phyloP scores from a whole-genome alignment of 257 asterid species.

The Scutellaria galericulata region DNA sequence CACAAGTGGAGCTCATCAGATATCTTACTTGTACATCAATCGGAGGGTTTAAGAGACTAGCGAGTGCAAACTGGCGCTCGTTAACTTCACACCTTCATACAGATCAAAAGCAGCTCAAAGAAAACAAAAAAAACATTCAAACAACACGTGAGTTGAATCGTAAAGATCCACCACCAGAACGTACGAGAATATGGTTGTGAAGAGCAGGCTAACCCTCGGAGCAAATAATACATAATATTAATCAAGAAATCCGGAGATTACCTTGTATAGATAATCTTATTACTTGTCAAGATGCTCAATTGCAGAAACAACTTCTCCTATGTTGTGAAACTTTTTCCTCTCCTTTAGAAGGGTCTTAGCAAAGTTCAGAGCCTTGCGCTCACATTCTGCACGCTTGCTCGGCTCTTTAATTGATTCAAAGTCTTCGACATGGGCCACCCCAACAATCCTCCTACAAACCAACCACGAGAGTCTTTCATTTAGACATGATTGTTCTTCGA shows the following conservation, averaged over 20 bases:
- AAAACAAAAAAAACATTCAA: no score
- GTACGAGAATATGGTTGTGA: background rate
- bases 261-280: slow-evolving; percentile 13
- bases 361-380: slow-evolving; percentile 71
- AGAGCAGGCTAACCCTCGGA: background rate
- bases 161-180: background rate
- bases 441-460: slow-evolving; percentile 84
- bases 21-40: no score
- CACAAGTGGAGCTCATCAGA: no score
- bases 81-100: no score
- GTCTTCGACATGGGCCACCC: slow-evolving; percentile 97
- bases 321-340: slow-evolving; percentile 57
- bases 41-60: no score
- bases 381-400: slow-evolving; percentile 79
- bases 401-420: slow-evolving; percentile 76
- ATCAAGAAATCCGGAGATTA: background rate
- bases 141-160: background rate
- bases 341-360: slow-evolving; percentile 80
- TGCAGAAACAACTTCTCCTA: slow-evolving; percentile 70
- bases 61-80: no score
- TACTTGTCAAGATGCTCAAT: slow-evolving; percentile 49
- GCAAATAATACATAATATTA: slow-evolving; percentile 11
- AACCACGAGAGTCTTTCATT: slow-evolving; percentile 22
- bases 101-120: no score
- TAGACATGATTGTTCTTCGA: background rate